Base-by-base conservation (phyloP, 2,329 filamentous ascomycete species). In the Sclerotinia subarctica region DNA sequence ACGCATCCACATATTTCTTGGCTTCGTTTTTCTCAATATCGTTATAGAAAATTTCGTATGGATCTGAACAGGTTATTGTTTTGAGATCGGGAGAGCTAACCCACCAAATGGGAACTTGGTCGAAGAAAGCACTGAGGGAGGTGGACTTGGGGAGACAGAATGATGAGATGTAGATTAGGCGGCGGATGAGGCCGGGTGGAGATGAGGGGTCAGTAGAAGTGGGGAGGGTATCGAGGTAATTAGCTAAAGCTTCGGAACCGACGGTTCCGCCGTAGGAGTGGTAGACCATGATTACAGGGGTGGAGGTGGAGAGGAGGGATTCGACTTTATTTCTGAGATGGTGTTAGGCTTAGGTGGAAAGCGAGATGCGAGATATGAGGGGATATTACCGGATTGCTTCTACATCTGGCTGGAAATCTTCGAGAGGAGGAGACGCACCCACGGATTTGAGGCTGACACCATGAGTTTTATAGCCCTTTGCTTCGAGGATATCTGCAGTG, bases 191-290 rank as follows among this genome's bases (percentile, higher is more conserved):
- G 15, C 51, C 44, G n/a, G 15, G 3, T 11, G n/a, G 32, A 7
- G 44, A 32, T 17, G 21, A 35, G 29, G 53, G 64, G 5, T 29
- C 49, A 54, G 42, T 49, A 32, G n/a, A 26, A 5, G 64, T 11
- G 15, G 44, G 11, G 19, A 66, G 54, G 7, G 54, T 10, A 53
- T 54, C 13, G 65, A 60, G 19, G 51, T 73, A 74, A 60, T 79
- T 78, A 7, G 75, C 72, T 8, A 80, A 70, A 5, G 77, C 78
- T 68, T 80, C 77, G 6, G 76, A 74, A 2, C 74, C 76, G 0
- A 79, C 70, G 0, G 79, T 73, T 13, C 79, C 79, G 1, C 79
- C 77, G 72, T 81, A 82, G 24, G 78, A 80, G 63, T 82, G 80
- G 17, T 75, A 73, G 21, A 80, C 51, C 7, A 81, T 70, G 0